Evolutionary conservation across 768 basidiomycete species (phyloP).

Genomic region (Boletus eberwhitei): DNA sequence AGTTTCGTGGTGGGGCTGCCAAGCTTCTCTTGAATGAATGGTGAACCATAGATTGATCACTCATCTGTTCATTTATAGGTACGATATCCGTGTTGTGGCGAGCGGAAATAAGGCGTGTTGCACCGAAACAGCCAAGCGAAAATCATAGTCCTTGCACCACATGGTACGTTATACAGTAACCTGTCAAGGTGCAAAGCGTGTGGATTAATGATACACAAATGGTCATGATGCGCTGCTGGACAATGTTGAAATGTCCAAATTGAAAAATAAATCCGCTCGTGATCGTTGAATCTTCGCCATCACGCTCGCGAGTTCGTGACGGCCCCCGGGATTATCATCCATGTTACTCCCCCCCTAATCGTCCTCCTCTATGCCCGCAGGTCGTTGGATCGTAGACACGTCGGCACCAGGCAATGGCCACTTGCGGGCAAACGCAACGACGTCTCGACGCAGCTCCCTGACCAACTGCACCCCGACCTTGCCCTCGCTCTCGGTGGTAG

Average conservation of each 20-base stretch:
- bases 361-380: slow-evolving; percentile 62
- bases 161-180: not conserved
- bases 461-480: slow-evolving; percentile 71
- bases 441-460: slow-evolving; percentile 72
- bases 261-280: slow-evolving; percentile 20
- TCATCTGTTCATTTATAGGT: too few relatives aligned
- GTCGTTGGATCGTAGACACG: slow-evolving; percentile 44
- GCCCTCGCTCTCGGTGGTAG: slow-evolving; percentile 63
- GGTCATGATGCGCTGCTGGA: slow-evolving; percentile 5
- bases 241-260: slow-evolving; percentile 35
- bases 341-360: slow-evolving; percentile 19
- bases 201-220: slow-evolving; percentile 3
- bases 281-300: slow-evolving; percentile 55
- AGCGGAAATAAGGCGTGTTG: too few relatives aligned
- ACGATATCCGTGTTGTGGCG: too few relatives aligned
- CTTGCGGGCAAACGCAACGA: slow-evolving; percentile 71
- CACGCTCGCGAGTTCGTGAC: not conserved
- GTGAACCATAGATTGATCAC: too few relatives aligned
- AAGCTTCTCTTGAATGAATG: too few relatives aligned
- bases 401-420: slow-evolving; percentile 95
- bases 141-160: not conserved
- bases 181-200: not conserved
- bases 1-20: too few relatives aligned
- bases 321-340: slow-evolving; percentile 1
- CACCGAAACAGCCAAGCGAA: not conserved